Conservation (phyloP, 495 filamentous ascomycete genomes). For the Aspergillus ellipticus region DNA sequence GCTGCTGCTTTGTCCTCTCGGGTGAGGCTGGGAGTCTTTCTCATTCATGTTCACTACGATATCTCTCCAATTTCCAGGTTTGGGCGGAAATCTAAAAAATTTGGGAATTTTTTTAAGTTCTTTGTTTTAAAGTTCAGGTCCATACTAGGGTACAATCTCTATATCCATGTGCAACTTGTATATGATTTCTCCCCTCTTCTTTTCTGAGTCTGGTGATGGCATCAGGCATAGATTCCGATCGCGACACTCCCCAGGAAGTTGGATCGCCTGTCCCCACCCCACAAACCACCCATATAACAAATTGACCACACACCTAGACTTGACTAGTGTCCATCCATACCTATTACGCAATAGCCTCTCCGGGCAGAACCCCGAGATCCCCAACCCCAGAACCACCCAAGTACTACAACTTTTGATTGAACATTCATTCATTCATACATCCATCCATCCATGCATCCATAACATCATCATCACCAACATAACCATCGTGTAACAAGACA, state of each 20-base stretch:
- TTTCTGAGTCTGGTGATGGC: no score
- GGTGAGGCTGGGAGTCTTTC: slow-evolving; percentile 35
- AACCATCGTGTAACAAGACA: background rate
- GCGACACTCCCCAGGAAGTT: background rate
- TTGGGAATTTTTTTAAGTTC: slow-evolving; percentile 23
- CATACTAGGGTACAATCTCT: no score
- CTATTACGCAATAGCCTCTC: no score
- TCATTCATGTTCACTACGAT: slow-evolving; percentile 45
- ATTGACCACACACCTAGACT: no score
- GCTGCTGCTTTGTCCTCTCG: slow-evolving; percentile 26
- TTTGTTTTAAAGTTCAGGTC: background rate
- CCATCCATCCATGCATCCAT: no score
- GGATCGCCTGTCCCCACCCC: background rate
- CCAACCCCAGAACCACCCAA: background rate
- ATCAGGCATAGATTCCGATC: background rate
- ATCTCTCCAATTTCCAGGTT: slow-evolving; percentile 37
- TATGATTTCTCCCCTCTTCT: background rate
- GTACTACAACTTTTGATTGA: no score
- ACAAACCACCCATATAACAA: background rate
- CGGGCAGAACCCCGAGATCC: background rate
- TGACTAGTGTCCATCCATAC: no score
- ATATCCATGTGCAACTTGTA: slow-evolving; percentile 2
- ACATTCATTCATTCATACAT: no score
- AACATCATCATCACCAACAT: no score
- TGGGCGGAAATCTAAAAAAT: slow-evolving; percentile 33